These are phyloP conservation scores for Arxiozyma telluris DNA, from an alignment of 1,139 yeast species.

Conservation along the genomic window DNA sequence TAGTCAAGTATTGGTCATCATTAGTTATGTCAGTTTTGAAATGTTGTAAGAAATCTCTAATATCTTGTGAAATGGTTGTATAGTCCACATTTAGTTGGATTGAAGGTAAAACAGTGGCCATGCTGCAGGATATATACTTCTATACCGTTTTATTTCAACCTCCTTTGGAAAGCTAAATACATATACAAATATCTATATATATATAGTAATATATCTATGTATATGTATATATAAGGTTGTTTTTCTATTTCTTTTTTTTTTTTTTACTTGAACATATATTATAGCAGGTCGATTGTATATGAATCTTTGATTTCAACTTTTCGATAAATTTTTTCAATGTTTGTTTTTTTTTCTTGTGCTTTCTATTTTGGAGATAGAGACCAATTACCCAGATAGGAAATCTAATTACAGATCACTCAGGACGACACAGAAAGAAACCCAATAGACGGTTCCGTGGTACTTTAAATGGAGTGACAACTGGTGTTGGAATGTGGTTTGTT, in stretches of 20 bases:
- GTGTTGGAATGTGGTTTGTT: too few relatives aligned
- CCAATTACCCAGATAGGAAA: neutral
- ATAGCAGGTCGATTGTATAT: too few relatives aligned
- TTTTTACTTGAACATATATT: too few relatives aligned
- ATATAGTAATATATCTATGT: too few relatives aligned
- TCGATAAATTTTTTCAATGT: neutral
- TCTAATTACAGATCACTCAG: neutral
- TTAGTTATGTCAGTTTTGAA: constrained; percentile 36
- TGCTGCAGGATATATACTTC: constrained; percentile 2
- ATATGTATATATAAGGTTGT: too few relatives aligned
- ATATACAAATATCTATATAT: too few relatives aligned
- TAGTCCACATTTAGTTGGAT: constrained; percentile 57
- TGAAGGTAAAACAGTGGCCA: constrained; percentile 29
- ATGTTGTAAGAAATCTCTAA: constrained; percentile 52
- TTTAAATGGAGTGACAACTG: too few relatives aligned
- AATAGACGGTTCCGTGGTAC: too few relatives aligned
- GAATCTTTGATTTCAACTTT: too few relatives aligned
- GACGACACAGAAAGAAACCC: neutral
- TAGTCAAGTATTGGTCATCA: constrained; percentile 4
- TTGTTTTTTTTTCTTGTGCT: too few relatives aligned
- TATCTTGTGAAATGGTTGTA: constrained; percentile 41
- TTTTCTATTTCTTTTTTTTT: too few relatives aligned
- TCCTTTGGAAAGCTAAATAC: too few relatives aligned
- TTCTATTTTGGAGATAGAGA: neutral
- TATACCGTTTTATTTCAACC: neutral